Evolutionary conservation across 1,139 yeast species (phyloP).

Genomic region (Pichia sp.): DNA sequence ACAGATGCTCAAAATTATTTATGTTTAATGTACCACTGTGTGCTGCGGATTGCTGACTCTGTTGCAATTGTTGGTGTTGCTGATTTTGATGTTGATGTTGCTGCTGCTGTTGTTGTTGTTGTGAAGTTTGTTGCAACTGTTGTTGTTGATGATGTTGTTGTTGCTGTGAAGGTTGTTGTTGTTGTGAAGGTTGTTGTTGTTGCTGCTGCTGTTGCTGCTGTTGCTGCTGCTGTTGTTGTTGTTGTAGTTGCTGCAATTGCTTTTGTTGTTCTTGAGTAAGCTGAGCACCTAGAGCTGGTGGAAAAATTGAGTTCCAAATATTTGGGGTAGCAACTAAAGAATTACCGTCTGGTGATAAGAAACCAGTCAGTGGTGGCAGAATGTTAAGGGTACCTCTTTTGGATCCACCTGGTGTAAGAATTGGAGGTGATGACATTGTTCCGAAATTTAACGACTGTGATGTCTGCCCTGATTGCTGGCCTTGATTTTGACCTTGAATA

Average conservation of each 20-base stretch:
- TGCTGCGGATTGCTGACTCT: constrained; percentile 2
- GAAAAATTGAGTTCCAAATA: constrained; percentile 40
- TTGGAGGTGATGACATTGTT: constrained; percentile 40
- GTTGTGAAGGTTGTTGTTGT: constrained; percentile 4
- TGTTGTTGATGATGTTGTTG: constrained; percentile 3
- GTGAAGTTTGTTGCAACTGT: background rate
- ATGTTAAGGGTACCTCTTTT: constrained; percentile 30
- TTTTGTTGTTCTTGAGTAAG: constrained; percentile 26
- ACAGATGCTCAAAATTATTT: constrained; percentile 2
- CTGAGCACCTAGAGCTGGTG: constrained; percentile 27
- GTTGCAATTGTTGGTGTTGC: constrained; percentile 4
- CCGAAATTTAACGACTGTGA: background rate
- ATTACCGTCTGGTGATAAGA: constrained; percentile 29
- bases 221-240: background rate
- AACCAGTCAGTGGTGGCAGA: constrained; percentile 42
- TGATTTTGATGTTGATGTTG: constrained; percentile 26
- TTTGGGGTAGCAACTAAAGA: constrained; percentile 46
- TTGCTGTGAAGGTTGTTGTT: constrained; percentile 4
- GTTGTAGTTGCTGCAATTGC: background rate
- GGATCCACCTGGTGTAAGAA: constrained; percentile 48
- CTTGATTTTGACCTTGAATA: constrained; percentile 27
- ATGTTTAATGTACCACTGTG: background rate
- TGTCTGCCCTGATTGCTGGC: no score
- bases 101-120: background rate
- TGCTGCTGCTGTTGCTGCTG: constrained; percentile 26